These are phyloP conservation scores for Eimeria maxima DNA, from an alignment of 169 alveolate genomes.

Conservation along the genomic window DNA sequence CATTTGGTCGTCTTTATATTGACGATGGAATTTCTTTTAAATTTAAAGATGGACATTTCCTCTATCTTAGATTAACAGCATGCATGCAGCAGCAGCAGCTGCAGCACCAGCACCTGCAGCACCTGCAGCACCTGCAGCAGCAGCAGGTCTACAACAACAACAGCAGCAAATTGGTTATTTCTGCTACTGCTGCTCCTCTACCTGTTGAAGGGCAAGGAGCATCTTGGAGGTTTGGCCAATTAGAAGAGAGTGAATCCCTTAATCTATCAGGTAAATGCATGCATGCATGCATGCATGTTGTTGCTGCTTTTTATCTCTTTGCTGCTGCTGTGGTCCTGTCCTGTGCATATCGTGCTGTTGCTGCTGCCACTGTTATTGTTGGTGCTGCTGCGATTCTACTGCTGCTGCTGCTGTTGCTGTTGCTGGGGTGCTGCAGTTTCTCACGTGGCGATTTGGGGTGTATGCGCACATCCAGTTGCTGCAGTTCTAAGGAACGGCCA, in stretches of 20 bases:
- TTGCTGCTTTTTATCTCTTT: background rate
- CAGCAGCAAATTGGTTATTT: constrained; percentile 9
- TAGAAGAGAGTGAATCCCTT: background rate
- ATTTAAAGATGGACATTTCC: background rate
- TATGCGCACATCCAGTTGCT: background rate
- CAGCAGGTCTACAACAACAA: no score
- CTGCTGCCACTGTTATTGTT: no score
- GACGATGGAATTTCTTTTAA: constrained; percentile 71
- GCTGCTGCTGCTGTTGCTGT: no score
- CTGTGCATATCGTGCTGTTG: no score
- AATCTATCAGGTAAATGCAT: constrained; percentile 3
- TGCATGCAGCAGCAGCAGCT: no score
- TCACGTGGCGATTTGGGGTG: constrained; percentile 44
- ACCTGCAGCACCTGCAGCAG: background rate
- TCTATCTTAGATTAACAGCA: background rate
- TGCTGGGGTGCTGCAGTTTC: background rate
- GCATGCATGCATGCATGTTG: background rate
- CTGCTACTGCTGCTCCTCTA: background rate
- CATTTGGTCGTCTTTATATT: constrained; percentile 60
- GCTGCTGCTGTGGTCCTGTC: background rate
- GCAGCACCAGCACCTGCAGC: constrained; percentile 58
- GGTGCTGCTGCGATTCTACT: no score
- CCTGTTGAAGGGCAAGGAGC: background rate
- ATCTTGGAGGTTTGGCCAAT: background rate
- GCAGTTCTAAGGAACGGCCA: background rate